Evolutionary conservation across 2,329 filamentous ascomycete species (phyloP).

Genomic region (Aspergillus chevalieri): DNA sequence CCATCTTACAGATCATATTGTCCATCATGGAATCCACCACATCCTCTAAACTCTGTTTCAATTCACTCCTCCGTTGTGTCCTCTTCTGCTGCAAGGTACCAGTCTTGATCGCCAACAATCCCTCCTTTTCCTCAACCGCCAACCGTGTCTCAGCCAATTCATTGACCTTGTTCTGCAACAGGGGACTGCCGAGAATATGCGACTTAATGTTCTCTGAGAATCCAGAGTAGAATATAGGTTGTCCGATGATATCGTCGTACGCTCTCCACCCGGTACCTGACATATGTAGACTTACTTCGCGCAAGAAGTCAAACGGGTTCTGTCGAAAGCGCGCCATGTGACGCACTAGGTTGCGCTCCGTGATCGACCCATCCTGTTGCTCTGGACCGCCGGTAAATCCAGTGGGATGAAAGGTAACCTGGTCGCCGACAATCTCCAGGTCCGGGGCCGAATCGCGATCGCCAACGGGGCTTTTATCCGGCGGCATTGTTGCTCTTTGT

Average conservation of each 20-base stretch:
- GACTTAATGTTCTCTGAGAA: slow-evolving; percentile 87
- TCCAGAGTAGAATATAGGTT: slow-evolving; percentile 86
- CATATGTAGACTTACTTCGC: slow-evolving; percentile 88
- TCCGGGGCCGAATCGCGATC: slow-evolving; percentile 57
- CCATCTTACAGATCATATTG: slow-evolving; percentile 98
- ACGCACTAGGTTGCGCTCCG: slow-evolving; percentile 49
- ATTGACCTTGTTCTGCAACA: slow-evolving; percentile 67
- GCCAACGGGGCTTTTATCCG: slow-evolving; percentile 21
- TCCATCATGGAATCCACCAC: slow-evolving; percentile 83
- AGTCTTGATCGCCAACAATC: slow-evolving; percentile 49
- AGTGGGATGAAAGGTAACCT: slow-evolving; percentile 68
- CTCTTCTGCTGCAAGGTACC: slow-evolving; percentile 25
- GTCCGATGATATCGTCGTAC: slow-evolving; percentile 84
- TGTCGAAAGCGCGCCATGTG: slow-evolving; percentile 82
- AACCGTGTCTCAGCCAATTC: slow-evolving; percentile 71
- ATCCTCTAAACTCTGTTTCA: slow-evolving; percentile 68
- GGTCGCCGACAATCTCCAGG: slow-evolving; percentile 67
- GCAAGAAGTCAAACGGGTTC: slow-evolving; percentile 70
- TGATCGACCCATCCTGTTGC: slow-evolving; percentile 41
- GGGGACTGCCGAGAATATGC: slow-evolving; percentile 66
- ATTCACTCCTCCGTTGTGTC: slow-evolving; percentile 44
- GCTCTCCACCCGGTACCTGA: slow-evolving; percentile 92
- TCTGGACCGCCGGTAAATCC: slow-evolving; percentile 47
- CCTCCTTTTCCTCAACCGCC: slow-evolving; percentile 69
- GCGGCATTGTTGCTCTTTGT: slow-evolving; percentile 20